Conservation (phyloP, 2,329 filamentous ascomycete genomes). For the Neofusicoccum ribis region DNA sequence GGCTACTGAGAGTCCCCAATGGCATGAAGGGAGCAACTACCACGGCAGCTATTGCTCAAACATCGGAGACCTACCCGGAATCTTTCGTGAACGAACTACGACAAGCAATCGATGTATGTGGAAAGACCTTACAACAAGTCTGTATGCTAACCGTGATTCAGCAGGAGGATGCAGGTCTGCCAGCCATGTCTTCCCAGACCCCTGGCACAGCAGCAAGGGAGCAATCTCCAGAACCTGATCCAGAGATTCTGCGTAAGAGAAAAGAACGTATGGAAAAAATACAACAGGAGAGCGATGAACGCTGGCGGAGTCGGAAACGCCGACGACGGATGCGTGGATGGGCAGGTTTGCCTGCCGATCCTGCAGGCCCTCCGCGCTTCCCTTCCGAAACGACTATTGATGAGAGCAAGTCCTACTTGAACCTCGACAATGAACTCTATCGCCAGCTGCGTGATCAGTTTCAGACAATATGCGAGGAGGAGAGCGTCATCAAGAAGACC, state of each 20-base stretch:
- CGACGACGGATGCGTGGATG: slow-evolving; percentile 68
- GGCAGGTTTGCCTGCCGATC: slow-evolving; percentile 67
- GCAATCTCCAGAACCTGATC: slow-evolving; percentile 38
- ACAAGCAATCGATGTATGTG: slow-evolving; percentile 11
- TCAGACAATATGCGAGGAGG: slow-evolving; percentile 67
- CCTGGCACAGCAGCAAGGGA: background rate
- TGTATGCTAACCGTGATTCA: background rate
- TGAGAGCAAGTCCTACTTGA: slow-evolving; percentile 71
- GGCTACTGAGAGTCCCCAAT: slow-evolving; percentile 64
- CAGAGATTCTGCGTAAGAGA: slow-evolving; percentile 54
- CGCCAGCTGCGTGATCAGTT: slow-evolving; percentile 66
- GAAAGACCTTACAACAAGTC: background rate
- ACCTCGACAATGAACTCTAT: slow-evolving; percentile 65
- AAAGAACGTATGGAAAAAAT: slow-evolving; percentile 56
- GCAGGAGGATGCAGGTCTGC: background rate
- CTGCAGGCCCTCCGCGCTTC: slow-evolving; percentile 69
- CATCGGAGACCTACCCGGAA: background rate
- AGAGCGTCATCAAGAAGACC: slow-evolving; percentile 73
- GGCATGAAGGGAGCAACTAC: slow-evolving; percentile 48
- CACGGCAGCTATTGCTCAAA: background rate
- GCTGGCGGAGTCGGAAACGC: slow-evolving; percentile 64
- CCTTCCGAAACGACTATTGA: slow-evolving; percentile 81
- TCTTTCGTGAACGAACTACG: slow-evolving; percentile 12
- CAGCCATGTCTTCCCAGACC: background rate
- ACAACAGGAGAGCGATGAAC: slow-evolving; percentile 61